Evolutionary conservation across 768 basidiomycete genomes (phyloP), one percentile per base, ranked within the genome.

Genomic region (Termitomyces bulborhizus): DNA sequence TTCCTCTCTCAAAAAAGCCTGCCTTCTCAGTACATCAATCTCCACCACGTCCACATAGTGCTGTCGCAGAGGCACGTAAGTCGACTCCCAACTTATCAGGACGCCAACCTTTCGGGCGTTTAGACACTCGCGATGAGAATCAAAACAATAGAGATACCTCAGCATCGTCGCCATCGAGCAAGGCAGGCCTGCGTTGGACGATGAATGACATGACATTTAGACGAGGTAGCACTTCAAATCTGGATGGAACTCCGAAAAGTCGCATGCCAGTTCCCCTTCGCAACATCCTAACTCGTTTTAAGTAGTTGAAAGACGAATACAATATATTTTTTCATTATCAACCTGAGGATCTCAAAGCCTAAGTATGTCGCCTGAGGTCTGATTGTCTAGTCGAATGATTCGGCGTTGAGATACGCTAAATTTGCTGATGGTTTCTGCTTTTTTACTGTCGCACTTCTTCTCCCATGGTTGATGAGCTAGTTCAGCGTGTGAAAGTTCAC

Each of bases 261-360:
- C 71, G 76, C 7, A 73, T 77, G 72, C 76, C 74, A 26, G 67
- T 73, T 18, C 76, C 76, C 34, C 68, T 79, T 39, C 72, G 74
- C 31, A 77, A 72, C 61, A 76, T 79, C 46, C 66, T 79, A 46
- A 76, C 74, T 36, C 66, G 74, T 27, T 78, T 79, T 63, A 78
- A 77, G 60, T 77, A 44, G 36, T 11, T 26, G 36, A 32, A 27
- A 12, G 12, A 24, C 5, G 6, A 27, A 24, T 13, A 43, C 9
- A 26, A 26, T 13, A 43, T 37, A 3, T 6, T 3, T 36, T 4
- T 36, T 36, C 12, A 36, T 36, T 13, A 13, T 36, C 12, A 13
- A 12, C 12, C 9, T 37, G 0, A 16, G 3, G 36, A 15, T 37
- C 5, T 13, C 8, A 18, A 16, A 16, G n/a, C 4, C 6, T 16